Conservation (phyloP, 78 protist species). For the Guillardia theta region DNA sequence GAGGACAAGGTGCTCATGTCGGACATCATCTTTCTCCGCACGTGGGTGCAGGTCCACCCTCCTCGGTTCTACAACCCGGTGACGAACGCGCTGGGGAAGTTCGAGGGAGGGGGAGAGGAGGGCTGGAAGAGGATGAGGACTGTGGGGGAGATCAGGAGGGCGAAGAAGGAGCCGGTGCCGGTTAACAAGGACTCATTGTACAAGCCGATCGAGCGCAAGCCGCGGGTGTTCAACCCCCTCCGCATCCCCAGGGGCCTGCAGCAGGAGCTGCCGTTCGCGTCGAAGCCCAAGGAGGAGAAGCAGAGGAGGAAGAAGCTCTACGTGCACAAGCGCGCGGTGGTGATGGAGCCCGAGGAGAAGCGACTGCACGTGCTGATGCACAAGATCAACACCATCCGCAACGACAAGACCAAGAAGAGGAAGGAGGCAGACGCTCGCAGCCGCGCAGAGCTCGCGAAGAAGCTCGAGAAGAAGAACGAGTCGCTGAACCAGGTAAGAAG, state of each 20-base stretch:
- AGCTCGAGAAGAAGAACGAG: neutral
- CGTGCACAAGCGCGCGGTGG: constrained; percentile 45
- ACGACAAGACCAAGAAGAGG: constrained; percentile 8
- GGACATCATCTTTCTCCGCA: constrained; percentile 91
- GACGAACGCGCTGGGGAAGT: constrained; percentile 61
- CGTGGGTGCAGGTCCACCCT: constrained; percentile 93
- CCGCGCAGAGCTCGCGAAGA: neutral
- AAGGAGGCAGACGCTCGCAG: neutral
- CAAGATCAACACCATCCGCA: neutral
- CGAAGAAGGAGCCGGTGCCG: constrained; percentile 60
- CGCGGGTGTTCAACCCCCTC: constrained; percentile 60
- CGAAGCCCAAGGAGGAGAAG: constrained; percentile 63
- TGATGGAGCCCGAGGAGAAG: constrained; percentile 36
- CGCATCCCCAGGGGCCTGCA: constrained; percentile 60
- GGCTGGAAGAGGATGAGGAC: constrained; percentile 69
- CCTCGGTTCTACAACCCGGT: constrained; percentile 91
- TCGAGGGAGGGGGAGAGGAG: neutral
- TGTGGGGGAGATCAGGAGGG: constrained; percentile 81
- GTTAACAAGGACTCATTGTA: constrained; percentile 73
- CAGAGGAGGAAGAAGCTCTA: neutral
- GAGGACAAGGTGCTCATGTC: constrained; percentile 89
- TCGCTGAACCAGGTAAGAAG: neutral
- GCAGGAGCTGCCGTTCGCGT: constrained; percentile 60
- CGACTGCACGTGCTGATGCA: neutral
- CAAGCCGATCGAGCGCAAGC: constrained; percentile 62